phyloP scores from a whole-genome alignment of 2,329 filamentous ascomycete species.

The Diaporthe ampelina region DNA sequence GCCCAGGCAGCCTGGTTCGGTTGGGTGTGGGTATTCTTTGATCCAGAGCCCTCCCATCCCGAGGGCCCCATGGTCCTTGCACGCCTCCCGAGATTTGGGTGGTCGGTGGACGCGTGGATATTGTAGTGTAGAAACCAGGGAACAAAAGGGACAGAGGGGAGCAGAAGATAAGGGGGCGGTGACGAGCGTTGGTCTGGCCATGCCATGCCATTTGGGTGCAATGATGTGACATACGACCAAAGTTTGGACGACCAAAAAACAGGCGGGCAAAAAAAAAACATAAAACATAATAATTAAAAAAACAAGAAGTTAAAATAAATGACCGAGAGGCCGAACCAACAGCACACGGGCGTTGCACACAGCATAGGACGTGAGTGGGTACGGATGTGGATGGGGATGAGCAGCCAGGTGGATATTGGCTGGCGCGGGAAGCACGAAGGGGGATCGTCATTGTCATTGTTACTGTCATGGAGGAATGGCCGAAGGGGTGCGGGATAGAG shows the following conservation, averaged over 20 bases:
- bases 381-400: slow-evolving; percentile 7
- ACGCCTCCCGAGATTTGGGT: slow-evolving; percentile 30
- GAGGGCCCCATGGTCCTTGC: slow-evolving; percentile 24
- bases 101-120: slow-evolving; percentile 34
- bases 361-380: neutral
- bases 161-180: slow-evolving; percentile 13
- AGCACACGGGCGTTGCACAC: slow-evolving; percentile 18
- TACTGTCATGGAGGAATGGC: slow-evolving; percentile 14
- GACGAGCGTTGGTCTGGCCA: neutral
- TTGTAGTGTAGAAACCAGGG: slow-evolving; percentile 8
- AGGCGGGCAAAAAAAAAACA: neutral
- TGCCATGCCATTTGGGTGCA: neutral
- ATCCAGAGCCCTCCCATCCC: slow-evolving; percentile 19
- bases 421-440: slow-evolving; percentile 35
- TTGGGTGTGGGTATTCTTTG: slow-evolving; percentile 26
- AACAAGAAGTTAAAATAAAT: slow-evolving; percentile 14
- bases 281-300: neutral
- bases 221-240: slow-evolving; percentile 21
- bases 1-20: slow-evolving; percentile 6
- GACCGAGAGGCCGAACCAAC: slow-evolving; percentile 33
- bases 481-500: slow-evolving; percentile 12
- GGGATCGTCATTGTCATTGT: slow-evolving; percentile 31
- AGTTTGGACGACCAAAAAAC: neutral
- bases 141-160: neutral
- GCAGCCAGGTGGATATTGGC: slow-evolving; percentile 10